phyloP scores from a whole-genome alignment of 306 rosid genomes.

The Casuarina cunninghamiana region DNA sequence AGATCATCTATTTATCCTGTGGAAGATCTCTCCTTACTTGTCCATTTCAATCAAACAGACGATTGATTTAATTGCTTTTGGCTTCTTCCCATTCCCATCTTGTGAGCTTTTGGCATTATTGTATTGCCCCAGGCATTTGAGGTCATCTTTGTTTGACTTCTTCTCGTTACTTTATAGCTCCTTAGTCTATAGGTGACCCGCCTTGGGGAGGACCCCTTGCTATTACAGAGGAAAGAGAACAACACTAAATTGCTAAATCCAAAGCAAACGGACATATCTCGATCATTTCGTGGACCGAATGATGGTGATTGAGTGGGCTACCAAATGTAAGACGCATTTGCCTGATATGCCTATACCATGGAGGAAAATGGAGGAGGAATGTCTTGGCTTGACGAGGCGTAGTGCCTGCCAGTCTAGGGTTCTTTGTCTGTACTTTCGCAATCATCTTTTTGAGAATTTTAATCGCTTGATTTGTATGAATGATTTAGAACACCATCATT shows the following conservation, averaged over 20 bases:
- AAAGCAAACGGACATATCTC: not conserved
- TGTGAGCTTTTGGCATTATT: conserved; percentile 38
- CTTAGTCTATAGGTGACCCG: not conserved
- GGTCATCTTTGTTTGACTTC: not conserved
- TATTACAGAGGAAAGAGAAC: conserved; percentile 17
- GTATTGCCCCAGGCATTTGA: conserved; percentile 16
- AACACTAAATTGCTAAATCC: not conserved
- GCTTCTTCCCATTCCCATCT: conserved; percentile 40
- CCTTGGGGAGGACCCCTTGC: conserved; percentile 12
- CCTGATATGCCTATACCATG: no score
- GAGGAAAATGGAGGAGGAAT: no score
- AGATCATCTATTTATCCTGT: not conserved
- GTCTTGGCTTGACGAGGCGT: no score
- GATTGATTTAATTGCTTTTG: conserved; percentile 38
- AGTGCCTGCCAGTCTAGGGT: no score
- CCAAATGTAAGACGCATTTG: no score
- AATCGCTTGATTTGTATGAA: no score
- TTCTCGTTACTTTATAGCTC: not conserved
- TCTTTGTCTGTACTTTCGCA: no score
- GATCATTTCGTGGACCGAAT: not conserved
- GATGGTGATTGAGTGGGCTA: not conserved
- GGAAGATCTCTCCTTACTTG: conserved; percentile 26
- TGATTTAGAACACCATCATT: no score
- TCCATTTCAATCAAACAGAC: conserved; percentile 27
- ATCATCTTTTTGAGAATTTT: no score